Conservation (phyloP, 2,329 filamentous ascomycete genomes). For the Emergomyces orientalis region DNA sequence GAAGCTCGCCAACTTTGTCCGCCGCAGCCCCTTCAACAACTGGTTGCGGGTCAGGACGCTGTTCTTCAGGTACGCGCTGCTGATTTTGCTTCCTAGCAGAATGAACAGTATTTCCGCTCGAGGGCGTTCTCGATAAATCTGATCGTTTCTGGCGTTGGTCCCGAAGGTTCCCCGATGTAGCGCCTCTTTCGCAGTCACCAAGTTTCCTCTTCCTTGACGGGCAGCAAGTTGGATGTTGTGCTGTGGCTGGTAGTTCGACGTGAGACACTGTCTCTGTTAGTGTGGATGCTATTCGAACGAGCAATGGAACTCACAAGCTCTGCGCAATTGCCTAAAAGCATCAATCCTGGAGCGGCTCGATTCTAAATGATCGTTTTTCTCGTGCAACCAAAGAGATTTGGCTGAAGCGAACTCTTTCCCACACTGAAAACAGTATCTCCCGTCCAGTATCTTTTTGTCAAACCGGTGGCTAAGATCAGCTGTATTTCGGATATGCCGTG, state of each 20-base stretch:
- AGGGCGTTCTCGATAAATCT: not conserved
- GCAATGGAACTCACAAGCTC: not conserved
- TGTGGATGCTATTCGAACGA: not conserved
- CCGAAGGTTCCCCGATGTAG: not conserved
- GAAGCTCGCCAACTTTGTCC: not conserved
- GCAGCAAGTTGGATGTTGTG: not conserved
- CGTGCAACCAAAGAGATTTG: not conserved
- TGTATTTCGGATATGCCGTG: not conserved
- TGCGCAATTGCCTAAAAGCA: not conserved
- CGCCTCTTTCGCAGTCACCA: not conserved
- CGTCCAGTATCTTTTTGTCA: not conserved
- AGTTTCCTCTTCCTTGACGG: not conserved
- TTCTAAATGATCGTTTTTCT: not conserved
- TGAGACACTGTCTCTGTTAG: not conserved
- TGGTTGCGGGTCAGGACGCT: too few relatives aligned
- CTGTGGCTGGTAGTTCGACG: not conserved
- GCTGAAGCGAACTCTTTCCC: not conserved
- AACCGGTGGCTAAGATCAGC: not conserved
- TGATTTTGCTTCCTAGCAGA: not conserved
- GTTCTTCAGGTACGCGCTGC: not conserved
- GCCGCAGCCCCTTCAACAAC: not conserved
- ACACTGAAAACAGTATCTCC: not conserved
- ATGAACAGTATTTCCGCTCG: not conserved
- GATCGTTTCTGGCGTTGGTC: not conserved
- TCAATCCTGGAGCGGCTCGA: not conserved